A percentile compares a stretch with the other conserved stretches of the same genome.
These are phyloP conservation scores for Pseudozyma flocculosa DNA, from an alignment of 1,284 basidiomycete species.

Conservation along the genomic window DNA sequence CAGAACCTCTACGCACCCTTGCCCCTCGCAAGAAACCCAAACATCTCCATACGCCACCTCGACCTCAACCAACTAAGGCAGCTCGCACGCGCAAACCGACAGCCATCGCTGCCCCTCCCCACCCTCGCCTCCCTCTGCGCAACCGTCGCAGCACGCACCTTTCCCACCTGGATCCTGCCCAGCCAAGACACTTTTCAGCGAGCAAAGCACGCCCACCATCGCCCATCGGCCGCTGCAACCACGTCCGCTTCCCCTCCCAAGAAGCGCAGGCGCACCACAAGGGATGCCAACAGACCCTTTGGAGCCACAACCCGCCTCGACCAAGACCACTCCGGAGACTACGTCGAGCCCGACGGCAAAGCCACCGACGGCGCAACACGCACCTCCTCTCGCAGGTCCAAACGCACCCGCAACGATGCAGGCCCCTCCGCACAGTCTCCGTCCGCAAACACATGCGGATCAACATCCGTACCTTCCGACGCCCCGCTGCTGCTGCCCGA, in stretches of 20 bases:
- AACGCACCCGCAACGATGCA: conserved; percentile 2
- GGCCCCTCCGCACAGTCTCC: neutral
- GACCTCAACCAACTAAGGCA: conserved; percentile 9
- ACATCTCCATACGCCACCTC: conserved; percentile 18
- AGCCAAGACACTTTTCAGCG: conserved; percentile 15
- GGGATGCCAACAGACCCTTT: conserved; percentile 7
- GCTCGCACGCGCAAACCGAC: conserved; percentile 3
- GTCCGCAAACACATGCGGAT: conserved; percentile 6
- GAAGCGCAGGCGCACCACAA: conserved; percentile 6
- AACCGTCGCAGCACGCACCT: conserved; percentile 13
- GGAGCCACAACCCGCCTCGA: conserved; percentile 20
- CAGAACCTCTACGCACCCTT: conserved; percentile 25
- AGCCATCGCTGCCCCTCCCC: conserved; percentile 8
- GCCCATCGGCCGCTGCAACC: neutral
- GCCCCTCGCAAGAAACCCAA: conserved; percentile 8
- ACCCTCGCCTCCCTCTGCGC: conserved; percentile 13
- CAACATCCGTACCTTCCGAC: neutral
- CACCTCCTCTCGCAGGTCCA: conserved; percentile 7
- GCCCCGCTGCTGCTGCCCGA: neutral
- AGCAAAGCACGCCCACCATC: neutral
- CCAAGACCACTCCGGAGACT: conserved; percentile 22
- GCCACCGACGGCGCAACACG: neutral
- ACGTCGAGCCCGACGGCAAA: conserved; percentile 17
- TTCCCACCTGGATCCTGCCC: conserved; percentile 16
- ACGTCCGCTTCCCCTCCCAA: no score